These are phyloP conservation scores for Mucor piriformis DNA, from an alignment of 371 early-diverging fungal genomes.

Conservation along the genomic window DNA sequence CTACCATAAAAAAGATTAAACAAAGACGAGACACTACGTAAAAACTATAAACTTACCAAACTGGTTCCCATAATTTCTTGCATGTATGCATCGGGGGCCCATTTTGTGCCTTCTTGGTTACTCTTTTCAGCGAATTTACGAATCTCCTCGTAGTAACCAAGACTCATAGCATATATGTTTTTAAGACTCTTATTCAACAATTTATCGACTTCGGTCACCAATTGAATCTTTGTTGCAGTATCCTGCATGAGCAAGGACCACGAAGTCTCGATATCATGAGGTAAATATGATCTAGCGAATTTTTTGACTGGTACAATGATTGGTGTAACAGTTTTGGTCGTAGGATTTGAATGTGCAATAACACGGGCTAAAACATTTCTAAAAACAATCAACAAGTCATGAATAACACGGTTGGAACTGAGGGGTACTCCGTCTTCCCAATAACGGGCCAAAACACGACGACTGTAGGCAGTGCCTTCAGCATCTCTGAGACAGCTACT, in stretches of 20 bases:
- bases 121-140: conserved; percentile 50
- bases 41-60: conserved; percentile 44
- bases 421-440: conserved; percentile 49
- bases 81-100: conserved; percentile 61
- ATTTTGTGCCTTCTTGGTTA: conserved; percentile 48
- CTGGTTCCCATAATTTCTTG: conserved; percentile 67
- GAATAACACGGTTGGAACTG: conserved; percentile 56
- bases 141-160: conserved; percentile 62
- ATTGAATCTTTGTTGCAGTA: conserved; percentile 19
- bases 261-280: conserved; percentile 43
- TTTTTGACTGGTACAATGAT: conserved; percentile 1
- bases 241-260: conserved; percentile 49
- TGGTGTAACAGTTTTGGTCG: background rate
- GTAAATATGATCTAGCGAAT: conserved; percentile 18
- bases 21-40: background rate
- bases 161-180: conserved; percentile 56
- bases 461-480: conserved; percentile 46
- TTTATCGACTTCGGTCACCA: conserved; percentile 18
- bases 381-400: conserved; percentile 56
- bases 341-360: conserved; percentile 28
- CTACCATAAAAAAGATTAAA: conserved; percentile 25
- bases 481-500: conserved; percentile 46
- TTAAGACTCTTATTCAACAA: conserved; percentile 40
- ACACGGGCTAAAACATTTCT: conserved; percentile 57
- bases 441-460: conserved; percentile 53